These are phyloP conservation scores for Linnemannia elongata DNA, from an alignment of 192 early-diverging fungal genomes.

Conservation along the genomic window DNA sequence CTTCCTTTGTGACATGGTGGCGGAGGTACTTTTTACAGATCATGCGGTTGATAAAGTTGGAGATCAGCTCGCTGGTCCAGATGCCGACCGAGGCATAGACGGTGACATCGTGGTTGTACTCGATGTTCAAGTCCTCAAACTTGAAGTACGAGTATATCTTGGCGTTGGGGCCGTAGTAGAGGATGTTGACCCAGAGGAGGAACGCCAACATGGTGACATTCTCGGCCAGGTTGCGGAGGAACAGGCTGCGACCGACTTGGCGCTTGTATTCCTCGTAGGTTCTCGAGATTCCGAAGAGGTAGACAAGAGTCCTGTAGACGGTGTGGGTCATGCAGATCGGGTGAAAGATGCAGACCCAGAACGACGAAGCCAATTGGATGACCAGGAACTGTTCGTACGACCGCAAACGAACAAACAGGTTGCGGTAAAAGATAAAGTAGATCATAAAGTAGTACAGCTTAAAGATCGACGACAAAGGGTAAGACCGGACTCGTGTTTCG, in stretches of 20 bases:
- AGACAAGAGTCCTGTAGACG: constrained; percentile 65
- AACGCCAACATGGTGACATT: constrained; percentile 86
- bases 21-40: constrained; percentile 70
- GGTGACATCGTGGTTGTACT: constrained; percentile 69
- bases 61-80: constrained; percentile 77
- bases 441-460: constrained; percentile 85
- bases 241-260: constrained; percentile 77
- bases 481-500: constrained; percentile 70
- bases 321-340: constrained; percentile 76
- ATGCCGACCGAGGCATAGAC: constrained; percentile 71
- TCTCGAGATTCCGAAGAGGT: constrained; percentile 69
- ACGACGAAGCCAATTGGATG: constrained; percentile 76
- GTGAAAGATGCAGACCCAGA: constrained; percentile 83
- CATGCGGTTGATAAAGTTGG: constrained; percentile 70
- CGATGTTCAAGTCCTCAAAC: constrained; percentile 67
- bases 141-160: constrained; percentile 78
- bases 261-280: constrained; percentile 77
- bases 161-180: constrained; percentile 79
- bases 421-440: constrained; percentile 87
- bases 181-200: constrained; percentile 75
- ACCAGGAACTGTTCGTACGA: constrained; percentile 74
- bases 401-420: constrained; percentile 79
- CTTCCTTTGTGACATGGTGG: constrained; percentile 73
- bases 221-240: constrained; percentile 80
- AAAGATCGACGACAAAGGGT: constrained; percentile 78